Base-by-base conservation (phyloP, 345 rosid genomes). In the Clausena lansium region DNA sequence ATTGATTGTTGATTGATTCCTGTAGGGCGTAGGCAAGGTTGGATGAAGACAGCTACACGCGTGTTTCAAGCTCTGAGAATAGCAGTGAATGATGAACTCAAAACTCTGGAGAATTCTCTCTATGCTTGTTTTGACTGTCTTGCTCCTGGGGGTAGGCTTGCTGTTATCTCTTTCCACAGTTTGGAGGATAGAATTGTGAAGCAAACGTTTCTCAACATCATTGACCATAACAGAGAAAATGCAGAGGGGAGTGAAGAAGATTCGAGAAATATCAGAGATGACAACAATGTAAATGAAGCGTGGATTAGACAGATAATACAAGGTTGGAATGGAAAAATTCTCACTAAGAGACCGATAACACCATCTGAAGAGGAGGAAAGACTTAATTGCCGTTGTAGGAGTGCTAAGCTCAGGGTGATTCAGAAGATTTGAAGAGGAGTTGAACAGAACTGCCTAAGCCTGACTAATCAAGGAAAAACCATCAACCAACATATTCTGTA, bases 11-110 rank as follows among this genome's bases (percentile, higher is more conserved):
- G 17, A 81, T 45, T 45, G 50, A 73, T 74, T 81, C 50, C 28
- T 73, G n/a, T 79, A 91, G 98, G 88, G 61, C 94, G 98, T 67
- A 89, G 98, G 84, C 99, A 89, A 85, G 98, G 99, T 74, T 95
- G 97, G 98, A 87, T 95, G 81, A 93, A 95, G 83, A 92, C 97
- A n/a, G 99, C 99, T 45, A 92, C 94, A 36, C 87, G 97, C 64
- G 98, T 93, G 72, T 95, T 93, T 73, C 99, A 95, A 82, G 96
- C 97, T 32, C 88, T 95, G 66, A 85, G 99, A 79, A 95, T 93
- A 30, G 97, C 98, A 45, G 99, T 95, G 50, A 95, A 95, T 47
- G 96, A 95, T 81, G 99, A 95, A 81, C 98, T 95, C 32, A 88
- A 84, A 77, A 87, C 93, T 2, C 86, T 95, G 73, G 90, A 91